A percentile compares a stretch with the other conserved stretches of the same genome.
Conservation (phyloP, 768 basidiomycete species). For the Royoungia palumana region DNA sequence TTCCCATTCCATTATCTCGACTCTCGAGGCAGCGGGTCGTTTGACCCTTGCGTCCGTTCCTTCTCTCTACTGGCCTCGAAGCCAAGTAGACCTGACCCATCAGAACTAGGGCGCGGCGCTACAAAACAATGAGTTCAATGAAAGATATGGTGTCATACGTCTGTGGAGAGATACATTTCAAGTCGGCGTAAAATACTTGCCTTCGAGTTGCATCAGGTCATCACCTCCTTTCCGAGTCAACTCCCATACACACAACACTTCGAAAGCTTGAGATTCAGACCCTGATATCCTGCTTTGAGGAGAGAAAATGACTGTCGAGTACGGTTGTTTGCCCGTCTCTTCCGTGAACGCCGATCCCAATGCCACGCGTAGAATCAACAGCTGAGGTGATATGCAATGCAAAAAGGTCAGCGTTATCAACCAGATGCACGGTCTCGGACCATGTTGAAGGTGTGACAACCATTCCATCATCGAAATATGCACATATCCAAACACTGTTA, state of each 20-base stretch:
- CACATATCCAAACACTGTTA: not conserved
- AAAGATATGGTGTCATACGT: too few species aligned
- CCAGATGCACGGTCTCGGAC: too few species aligned
- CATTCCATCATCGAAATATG: constrained; percentile 8
- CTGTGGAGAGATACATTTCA: too few species aligned
- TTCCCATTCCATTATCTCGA: too few species aligned
- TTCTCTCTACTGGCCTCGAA: too few species aligned
- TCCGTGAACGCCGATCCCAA: not conserved
- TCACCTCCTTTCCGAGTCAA: too few species aligned
- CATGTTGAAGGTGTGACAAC: not conserved
- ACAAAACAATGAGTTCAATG: too few species aligned
- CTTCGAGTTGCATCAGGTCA: not conserved
- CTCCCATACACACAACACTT: not conserved
- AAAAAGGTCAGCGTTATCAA: not conserved
- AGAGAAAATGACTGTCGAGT: constrained; percentile 5
- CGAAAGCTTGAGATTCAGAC: not conserved
- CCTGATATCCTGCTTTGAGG: not conserved
- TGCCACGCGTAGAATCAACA: constrained; percentile 13
- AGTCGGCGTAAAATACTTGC: too few species aligned
- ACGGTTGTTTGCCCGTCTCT: not conserved
- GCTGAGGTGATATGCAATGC: constrained; percentile 14
- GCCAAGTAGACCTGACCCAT: too few species aligned
- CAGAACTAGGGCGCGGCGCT: too few species aligned
- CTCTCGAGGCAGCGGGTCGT: too few species aligned
- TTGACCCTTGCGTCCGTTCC: too few species aligned